These are phyloP conservation scores for Mycocentrospora acerina DNA, from an alignment of 2,329 filamentous ascomycete genomes.

Conservation along the genomic window DNA sequence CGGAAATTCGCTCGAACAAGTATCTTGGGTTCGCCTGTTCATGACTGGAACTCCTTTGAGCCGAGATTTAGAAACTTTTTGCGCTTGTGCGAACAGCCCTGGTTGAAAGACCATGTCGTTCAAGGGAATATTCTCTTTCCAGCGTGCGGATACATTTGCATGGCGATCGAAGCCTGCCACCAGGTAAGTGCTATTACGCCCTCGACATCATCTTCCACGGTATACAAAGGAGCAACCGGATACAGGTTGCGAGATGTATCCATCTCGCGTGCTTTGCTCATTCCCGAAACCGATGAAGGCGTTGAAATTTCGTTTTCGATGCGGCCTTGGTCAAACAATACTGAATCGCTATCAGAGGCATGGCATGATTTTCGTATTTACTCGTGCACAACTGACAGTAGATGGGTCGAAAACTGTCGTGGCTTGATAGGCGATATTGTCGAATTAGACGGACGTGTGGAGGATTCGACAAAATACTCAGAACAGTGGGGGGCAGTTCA, in stretches of 20 bases:
- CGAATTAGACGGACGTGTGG: slow-evolving; percentile 1
- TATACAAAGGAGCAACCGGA: not conserved
- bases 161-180: slow-evolving; percentile 18
- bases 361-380: slow-evolving; percentile 21
- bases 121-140: slow-evolving; percentile 22
- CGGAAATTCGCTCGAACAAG: slow-evolving; percentile 14
- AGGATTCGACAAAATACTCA: slow-evolving; percentile 5
- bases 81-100: slow-evolving; percentile 19
- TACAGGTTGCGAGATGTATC: slow-evolving; percentile 22
- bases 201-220: slow-evolving; percentile 2
- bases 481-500: slow-evolving; percentile 1
- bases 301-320: slow-evolving; percentile 21
- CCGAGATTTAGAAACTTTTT: slow-evolving; percentile 28
- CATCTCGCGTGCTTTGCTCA: slow-evolving; percentile 17
- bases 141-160: slow-evolving; percentile 14
- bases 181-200: slow-evolving; percentile 10
- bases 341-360: slow-evolving; percentile 2
- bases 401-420: slow-evolving; percentile 17
- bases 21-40: slow-evolving; percentile 13
- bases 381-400: slow-evolving; percentile 11
- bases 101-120: slow-evolving; percentile 21
- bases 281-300: slow-evolving; percentile 26
- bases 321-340: slow-evolving; percentile 4
- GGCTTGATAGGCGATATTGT: slow-evolving; percentile 9
- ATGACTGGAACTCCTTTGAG: slow-evolving; percentile 15